Base-by-base conservation (phyloP, 495 filamentous ascomycete genomes). In the Podospora bellae-mahoneyi region DNA sequence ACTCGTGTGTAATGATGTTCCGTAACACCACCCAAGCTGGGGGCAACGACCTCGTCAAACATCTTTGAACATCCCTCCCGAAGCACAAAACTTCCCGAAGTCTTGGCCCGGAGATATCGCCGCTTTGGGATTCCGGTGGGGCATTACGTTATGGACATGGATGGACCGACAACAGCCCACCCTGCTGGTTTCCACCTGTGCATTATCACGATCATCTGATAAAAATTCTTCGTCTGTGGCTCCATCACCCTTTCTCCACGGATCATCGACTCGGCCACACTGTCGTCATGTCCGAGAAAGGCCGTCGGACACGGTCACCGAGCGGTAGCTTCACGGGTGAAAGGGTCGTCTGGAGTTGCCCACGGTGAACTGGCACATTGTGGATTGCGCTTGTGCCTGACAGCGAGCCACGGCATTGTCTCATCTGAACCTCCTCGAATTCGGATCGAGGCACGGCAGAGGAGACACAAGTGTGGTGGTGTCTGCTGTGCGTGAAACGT, bases 131-230 rank as follows among this genome's bases (percentile, higher is more conserved):
- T 16, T 3, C 15, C 39, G 2, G 13, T 48, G 39, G 39, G 13
- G 39, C 39, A 48, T 48, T 48, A 48, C 39, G 39, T 48, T 48
- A 48, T 48, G 13, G 13, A 48, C 39, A 48, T 48, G 39, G 39
- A 48, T 10, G 39, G 13, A 48, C 9, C 6, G 13, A 48, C 6
- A 48, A 3, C 39, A 10, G 39, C 39, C 39, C 39, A 48, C 39
- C 16, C 27, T 62, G 60, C 59, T 27, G 7, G 27, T 32, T 32
- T 27, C 27, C 27, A n/a, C 18, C 27, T 32, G 16, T 64, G 69
- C 68, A 65, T 72, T 72, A 72, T 72, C 70, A 62, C 39, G 70
- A 72, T 72, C 62, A 72, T 72, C 70, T 65, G 70, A 72, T 72
- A 72, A 72, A 72, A 68, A 48, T 13, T 48, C 39, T 48, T 48